Percentiles rank a stretch among this genome's conserved stretches.
phyloP scores from a whole-genome alignment of 495 filamentous ascomycete species.

The Penicillium soppii region DNA sequence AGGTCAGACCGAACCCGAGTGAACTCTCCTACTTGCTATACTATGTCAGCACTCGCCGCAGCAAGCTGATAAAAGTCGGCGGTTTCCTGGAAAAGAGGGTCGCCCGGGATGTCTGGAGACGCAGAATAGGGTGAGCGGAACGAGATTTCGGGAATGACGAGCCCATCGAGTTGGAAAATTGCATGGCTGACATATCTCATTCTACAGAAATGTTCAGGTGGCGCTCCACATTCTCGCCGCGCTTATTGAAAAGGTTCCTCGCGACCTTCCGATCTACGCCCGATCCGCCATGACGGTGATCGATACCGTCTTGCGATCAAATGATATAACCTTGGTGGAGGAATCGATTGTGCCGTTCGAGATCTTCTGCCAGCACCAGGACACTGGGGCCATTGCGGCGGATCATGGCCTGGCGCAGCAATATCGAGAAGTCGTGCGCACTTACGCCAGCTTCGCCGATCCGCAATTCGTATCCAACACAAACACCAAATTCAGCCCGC shows the following conservation, averaged over 20 bases:
- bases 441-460: slow-evolving; percentile 75
- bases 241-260: slow-evolving; percentile 86
- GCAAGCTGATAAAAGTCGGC: slow-evolving; percentile 92
- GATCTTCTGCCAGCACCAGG: slow-evolving; percentile 78
- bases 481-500: slow-evolving; percentile 55
- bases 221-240: slow-evolving; percentile 85
- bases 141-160: background rate
- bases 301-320: slow-evolving; percentile 70
- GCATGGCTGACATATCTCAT: slow-evolving; percentile 5
- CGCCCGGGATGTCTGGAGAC: slow-evolving; percentile 79
- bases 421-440: slow-evolving; percentile 73
- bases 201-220: slow-evolving; percentile 80
- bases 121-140: slow-evolving; percentile 71
- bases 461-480: slow-evolving; percentile 30
- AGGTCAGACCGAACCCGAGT: slow-evolving; percentile 89
- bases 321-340: slow-evolving; percentile 86
- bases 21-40: slow-evolving; percentile 94
- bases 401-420: slow-evolving; percentile 81
- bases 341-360: slow-evolving; percentile 80
- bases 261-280: slow-evolving; percentile 85
- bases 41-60: slow-evolving; percentile 88
- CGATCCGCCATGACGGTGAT: slow-evolving; percentile 77
- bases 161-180: background rate
- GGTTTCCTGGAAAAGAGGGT: slow-evolving; percentile 89
- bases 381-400: slow-evolving; percentile 70